A percentile compares a stretch with the other conserved stretches of the same genome.
Evolutionary conservation across 2,329 filamentous ascomycete genomes (phyloP).

Genomic region (Thermochaetoides dissita): DNA sequence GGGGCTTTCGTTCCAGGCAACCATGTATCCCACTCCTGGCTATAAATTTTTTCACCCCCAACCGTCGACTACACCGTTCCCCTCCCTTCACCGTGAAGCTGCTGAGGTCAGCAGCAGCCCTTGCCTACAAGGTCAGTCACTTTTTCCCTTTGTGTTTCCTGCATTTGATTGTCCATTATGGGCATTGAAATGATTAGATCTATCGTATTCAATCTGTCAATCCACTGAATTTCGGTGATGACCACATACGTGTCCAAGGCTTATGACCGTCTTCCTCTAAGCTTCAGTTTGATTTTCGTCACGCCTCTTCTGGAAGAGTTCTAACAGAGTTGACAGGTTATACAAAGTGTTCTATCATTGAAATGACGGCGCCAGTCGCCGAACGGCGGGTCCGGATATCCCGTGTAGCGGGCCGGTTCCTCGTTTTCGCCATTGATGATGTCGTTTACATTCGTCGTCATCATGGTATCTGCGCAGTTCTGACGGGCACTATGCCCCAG

Average conservation of each 20-base stretch:
- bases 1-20: no score
- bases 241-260: conserved; percentile 18
- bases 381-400: conserved; percentile 56
- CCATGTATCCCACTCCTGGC: no score
- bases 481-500: conserved; percentile 80
- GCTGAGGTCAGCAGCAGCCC: conserved; percentile 12
- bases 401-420: conserved; percentile 63
- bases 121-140: conserved; percentile 15
- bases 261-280: conserved; percentile 9
- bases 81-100: conserved; percentile 1
- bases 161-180: neutral
- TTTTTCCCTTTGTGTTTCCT: neutral
- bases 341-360: neutral
- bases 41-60: conserved; percentile 7
- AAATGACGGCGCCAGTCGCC: conserved; percentile 3
- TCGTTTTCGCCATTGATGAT: conserved; percentile 76
- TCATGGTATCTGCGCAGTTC: conserved; percentile 72
- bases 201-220: conserved; percentile 41
- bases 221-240: conserved; percentile 39
- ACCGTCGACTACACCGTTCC: neutral
- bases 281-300: no score
- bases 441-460: conserved; percentile 64
- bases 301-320: conserved; percentile 1
- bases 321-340: conserved; percentile 8
- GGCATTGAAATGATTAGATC: conserved; percentile 31